Evolutionary conservation across 2,329 filamentous ascomycete species (phyloP).

Genomic region (Botrytis paeoniae): DNA sequence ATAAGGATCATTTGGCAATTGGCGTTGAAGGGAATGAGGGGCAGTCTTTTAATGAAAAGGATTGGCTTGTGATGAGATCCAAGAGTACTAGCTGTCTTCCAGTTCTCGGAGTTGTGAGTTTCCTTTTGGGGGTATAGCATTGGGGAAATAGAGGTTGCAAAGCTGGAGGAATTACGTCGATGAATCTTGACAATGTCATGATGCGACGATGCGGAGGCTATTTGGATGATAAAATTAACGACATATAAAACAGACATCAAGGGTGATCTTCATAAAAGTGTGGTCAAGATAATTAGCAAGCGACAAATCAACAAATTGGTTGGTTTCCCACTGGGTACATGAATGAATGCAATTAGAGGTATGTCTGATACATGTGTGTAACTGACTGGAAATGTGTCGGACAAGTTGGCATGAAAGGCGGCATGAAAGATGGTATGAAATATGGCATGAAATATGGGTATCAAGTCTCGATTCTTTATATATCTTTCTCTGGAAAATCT

Average conservation of each 20-base stretch:
- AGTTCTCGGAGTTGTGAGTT: not conserved
- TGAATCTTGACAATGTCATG: not conserved
- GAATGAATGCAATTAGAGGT: not conserved
- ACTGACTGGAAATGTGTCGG: not conserved
- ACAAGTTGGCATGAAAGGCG: not conserved
- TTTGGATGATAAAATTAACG: not conserved
- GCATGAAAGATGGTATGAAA: not conserved
- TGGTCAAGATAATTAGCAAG: not conserved
- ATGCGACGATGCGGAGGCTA: not conserved
- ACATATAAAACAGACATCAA: not conserved
- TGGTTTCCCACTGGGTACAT: not conserved
- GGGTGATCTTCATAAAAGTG: not conserved
- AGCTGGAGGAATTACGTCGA: not conserved
- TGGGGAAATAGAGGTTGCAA: not conserved
- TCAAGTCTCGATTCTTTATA: slow-evolving; percentile 14
- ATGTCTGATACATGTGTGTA: not conserved
- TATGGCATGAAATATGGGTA: slow-evolving; percentile 1
- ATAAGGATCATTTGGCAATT: too few species aligned
- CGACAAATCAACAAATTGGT: not conserved
- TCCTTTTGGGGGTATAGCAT: not conserved
- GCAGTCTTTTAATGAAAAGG: not conserved
- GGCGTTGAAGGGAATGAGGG: too few species aligned
- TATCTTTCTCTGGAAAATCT: slow-evolving; percentile 20
- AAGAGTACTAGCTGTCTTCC: not conserved
- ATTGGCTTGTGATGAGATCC: not conserved